phyloP scores from a whole-genome alignment of 352 stramenopile genomes.

The Pythium utonaiense region DNA sequence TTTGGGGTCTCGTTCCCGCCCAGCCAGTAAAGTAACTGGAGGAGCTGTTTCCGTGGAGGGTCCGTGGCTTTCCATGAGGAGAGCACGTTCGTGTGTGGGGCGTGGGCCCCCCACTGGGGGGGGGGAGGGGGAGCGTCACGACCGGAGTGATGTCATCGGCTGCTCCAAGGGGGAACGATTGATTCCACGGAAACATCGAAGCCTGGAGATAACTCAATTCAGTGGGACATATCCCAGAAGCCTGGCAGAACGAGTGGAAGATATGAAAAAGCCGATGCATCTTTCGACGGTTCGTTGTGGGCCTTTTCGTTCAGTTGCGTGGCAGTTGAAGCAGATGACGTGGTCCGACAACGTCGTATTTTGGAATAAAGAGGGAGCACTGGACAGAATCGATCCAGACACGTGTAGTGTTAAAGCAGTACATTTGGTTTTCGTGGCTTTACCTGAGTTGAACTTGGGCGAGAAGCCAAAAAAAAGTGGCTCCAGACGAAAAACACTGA shows the following conservation, averaged over 20 bases:
- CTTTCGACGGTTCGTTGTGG: not conserved
- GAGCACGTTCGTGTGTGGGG: no score
- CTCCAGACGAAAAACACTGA: not conserved
- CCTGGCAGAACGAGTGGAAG: not conserved
- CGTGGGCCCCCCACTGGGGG: no score
- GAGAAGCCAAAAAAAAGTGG: not conserved
- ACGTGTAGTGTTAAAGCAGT: slow-evolving; percentile 15
- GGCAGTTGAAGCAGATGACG: not conserved
- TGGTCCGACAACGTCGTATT: not conserved
- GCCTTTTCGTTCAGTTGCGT: not conserved
- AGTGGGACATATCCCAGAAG: slow-evolving; percentile 1
- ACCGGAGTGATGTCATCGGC: not conserved
- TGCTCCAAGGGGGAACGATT: no score
- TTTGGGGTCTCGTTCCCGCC: no score
- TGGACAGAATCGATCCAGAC: not conserved
- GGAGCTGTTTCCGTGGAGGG: no score
- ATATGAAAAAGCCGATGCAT: not conserved
- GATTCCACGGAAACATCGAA: not conserved
- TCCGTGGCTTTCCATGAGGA: no score
- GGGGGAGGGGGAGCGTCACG: no score
- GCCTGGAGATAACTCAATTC: not conserved
- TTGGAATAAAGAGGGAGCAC: not conserved
- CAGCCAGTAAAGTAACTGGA: no score
- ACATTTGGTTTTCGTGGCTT: slow-evolving; percentile 8
- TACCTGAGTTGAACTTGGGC: slow-evolving; percentile 23